Percentiles rank a stretch among this genome's conserved stretches.
phyloP scores from a whole-genome alignment of 257 asterid genomes.

The Paraleonurus japonicus region DNA sequence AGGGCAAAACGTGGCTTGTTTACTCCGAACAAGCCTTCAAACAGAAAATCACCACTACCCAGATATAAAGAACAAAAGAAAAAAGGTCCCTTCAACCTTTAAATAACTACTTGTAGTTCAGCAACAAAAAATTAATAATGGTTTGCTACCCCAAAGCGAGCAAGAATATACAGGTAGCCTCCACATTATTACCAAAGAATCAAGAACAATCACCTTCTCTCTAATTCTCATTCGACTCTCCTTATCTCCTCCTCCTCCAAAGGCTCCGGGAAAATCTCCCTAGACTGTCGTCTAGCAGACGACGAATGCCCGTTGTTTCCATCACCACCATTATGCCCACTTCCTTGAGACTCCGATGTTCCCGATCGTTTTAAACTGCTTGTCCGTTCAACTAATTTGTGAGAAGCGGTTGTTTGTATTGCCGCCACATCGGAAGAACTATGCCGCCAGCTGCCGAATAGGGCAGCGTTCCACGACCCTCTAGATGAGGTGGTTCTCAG shows the following conservation, averaged over 20 bases:
- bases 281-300: slow-evolving; percentile 59
- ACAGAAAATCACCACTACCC: not conserved
- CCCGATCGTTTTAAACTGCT: slow-evolving; percentile 65
- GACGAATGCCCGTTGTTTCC: slow-evolving; percentile 49
- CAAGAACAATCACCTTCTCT: slow-evolving; percentile 13
- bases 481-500: slow-evolving; percentile 73
- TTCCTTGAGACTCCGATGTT: slow-evolving; percentile 70
- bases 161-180: not conserved
- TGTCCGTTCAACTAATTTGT: slow-evolving; percentile 43
- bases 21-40: not conserved
- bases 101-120: not conserved
- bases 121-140: not conserved
- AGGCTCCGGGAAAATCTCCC: slow-evolving; percentile 84
- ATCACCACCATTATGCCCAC: slow-evolving; percentile 45
- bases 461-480: slow-evolving; percentile 89
- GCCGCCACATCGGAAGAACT: slow-evolving; percentile 71
- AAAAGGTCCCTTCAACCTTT: not conserved
- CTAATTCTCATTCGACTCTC: slow-evolving; percentile 41
- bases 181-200: slow-evolving; percentile 46
- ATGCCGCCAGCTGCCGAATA: slow-evolving; percentile 91
- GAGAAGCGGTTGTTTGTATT: slow-evolving; percentile 30
- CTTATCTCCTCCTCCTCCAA: slow-evolving; percentile 43
- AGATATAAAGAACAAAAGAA: too few species aligned
- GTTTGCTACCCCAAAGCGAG: not conserved
- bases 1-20: not conserved